phyloP scores from a whole-genome alignment of 2,329 filamentous ascomycete genomes.

The Dissoconium aciculare region DNA sequence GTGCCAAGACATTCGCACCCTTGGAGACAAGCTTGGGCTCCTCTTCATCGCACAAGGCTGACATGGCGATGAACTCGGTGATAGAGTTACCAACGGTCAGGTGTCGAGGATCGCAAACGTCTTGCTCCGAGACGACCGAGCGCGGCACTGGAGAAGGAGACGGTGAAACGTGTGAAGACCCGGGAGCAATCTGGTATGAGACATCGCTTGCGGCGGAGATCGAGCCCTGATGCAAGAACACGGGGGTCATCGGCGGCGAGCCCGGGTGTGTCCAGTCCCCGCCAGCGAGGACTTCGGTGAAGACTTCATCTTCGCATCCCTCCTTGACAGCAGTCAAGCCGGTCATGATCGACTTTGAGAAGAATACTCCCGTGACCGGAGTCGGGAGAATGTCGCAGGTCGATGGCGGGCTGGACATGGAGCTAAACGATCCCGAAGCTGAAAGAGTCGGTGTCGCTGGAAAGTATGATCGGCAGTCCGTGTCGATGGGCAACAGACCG shows the following conservation, averaged over 20 bases:
- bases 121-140: constrained; percentile 49
- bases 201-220: constrained; percentile 36
- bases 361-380: constrained; percentile 47
- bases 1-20: constrained; percentile 25
- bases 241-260: constrained; percentile 80
- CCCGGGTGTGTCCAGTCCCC: constrained; percentile 63
- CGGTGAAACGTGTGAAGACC: constrained; percentile 50
- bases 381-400: constrained; percentile 64
- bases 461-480: constrained; percentile 57
- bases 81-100: constrained; percentile 52
- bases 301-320: constrained; percentile 52
- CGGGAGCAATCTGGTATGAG: constrained; percentile 57
- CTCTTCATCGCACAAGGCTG: constrained; percentile 46
- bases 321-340: constrained; percentile 54
- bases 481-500: constrained; percentile 48
- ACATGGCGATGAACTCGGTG: constrained; percentile 50
- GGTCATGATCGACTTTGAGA: constrained; percentile 14
- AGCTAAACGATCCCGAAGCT: constrained; percentile 69
- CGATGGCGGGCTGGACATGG: constrained; percentile 67
- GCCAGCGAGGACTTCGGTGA: constrained; percentile 55
- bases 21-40: constrained; percentile 32
- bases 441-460: constrained; percentile 81
- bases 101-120: constrained; percentile 79
- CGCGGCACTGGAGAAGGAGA: constrained; percentile 68
- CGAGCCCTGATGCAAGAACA: constrained; percentile 53